phyloP scores from a whole-genome alignment of 2,329 filamentous ascomycete genomes.

The Fusarium dlaminii region DNA sequence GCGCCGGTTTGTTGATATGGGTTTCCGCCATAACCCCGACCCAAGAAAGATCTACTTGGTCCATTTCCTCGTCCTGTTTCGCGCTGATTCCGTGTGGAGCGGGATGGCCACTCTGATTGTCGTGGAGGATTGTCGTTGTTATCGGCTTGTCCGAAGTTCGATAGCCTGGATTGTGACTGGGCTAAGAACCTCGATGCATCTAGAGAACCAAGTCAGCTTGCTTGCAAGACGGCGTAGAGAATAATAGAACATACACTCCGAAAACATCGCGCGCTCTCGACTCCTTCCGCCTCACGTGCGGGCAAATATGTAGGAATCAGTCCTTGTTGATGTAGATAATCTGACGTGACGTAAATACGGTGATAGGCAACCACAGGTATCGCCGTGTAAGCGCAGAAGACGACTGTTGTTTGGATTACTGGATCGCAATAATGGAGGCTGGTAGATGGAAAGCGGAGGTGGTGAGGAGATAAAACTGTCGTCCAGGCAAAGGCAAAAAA shows the following conservation, averaged over 20 bases:
- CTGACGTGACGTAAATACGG: constrained; percentile 37
- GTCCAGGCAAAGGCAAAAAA: constrained; percentile 26
- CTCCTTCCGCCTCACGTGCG: constrained; percentile 48
- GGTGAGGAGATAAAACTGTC: constrained; percentile 12
- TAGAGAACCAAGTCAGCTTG: constrained; percentile 50
- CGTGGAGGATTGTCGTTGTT: constrained; percentile 47
- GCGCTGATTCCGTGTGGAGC: constrained; percentile 46
- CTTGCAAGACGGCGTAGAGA: background rate
- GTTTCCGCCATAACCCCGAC: constrained; percentile 67
- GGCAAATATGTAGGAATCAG: constrained; percentile 18
- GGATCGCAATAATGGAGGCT: background rate
- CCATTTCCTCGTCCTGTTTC: constrained; percentile 44
- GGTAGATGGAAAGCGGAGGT: constrained; percentile 1
- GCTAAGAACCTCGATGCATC: constrained; percentile 97
- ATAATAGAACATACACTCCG: constrained; percentile 77
- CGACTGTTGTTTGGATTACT: constrained; percentile 4
- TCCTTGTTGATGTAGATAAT: constrained; percentile 21
- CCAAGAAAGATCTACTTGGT: constrained; percentile 55
- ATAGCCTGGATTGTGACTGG: constrained; percentile 93
- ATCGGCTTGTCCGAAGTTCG: constrained; percentile 72
- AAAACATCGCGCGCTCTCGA: constrained; percentile 59
- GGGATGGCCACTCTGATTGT: constrained; percentile 49
- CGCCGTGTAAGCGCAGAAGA: constrained; percentile 30
- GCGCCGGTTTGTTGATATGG: constrained; percentile 83
- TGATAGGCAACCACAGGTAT: constrained; percentile 20